A percentile compares a stretch with the other conserved stretches of the same genome.
phyloP scores from a whole-genome alignment of 2,329 filamentous ascomycete species.

The Arthroderma sp. region DNA sequence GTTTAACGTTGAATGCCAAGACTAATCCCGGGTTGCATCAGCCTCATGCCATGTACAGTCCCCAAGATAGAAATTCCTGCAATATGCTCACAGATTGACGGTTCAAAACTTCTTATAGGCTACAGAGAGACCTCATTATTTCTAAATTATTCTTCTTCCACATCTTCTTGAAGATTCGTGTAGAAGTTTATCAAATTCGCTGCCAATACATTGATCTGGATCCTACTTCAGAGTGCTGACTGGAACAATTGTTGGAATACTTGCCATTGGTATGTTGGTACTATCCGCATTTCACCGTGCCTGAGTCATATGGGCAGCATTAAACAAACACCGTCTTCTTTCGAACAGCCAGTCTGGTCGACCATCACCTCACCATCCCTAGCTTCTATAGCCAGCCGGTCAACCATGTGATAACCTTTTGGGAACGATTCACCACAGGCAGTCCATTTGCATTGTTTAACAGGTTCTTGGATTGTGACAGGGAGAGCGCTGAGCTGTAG shows the following conservation, averaged over 20 bases:
- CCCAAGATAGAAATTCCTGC: no score
- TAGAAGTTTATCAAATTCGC: not conserved
- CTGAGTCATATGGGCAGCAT: not conserved
- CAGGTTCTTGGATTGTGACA: not conserved
- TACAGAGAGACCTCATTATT: no score
- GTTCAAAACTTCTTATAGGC: no score
- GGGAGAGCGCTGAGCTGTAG: conserved; percentile 22
- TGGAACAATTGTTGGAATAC: not conserved
- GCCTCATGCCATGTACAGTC: no score
- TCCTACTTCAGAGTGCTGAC: not conserved
- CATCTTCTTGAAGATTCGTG: not conserved
- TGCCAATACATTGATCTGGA: conserved; percentile 1
- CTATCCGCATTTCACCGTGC: not conserved
- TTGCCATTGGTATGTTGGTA: not conserved
- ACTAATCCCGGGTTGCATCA: no score
- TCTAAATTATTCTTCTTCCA: no score
- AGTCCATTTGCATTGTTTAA: not conserved
- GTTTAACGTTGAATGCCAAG: no score
- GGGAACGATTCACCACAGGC: not conserved
- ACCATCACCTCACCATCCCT: conserved; percentile 1
- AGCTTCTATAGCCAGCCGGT: not conserved
- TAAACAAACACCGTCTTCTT: not conserved
- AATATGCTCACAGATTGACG: no score
- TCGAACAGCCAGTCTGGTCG: not conserved
- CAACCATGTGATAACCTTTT: not conserved